Evolutionary conservation across 805 yeast species (phyloP), one percentile per base, ranked within the genome.

Genomic region (Nakazawaea laoshanensis): DNA sequence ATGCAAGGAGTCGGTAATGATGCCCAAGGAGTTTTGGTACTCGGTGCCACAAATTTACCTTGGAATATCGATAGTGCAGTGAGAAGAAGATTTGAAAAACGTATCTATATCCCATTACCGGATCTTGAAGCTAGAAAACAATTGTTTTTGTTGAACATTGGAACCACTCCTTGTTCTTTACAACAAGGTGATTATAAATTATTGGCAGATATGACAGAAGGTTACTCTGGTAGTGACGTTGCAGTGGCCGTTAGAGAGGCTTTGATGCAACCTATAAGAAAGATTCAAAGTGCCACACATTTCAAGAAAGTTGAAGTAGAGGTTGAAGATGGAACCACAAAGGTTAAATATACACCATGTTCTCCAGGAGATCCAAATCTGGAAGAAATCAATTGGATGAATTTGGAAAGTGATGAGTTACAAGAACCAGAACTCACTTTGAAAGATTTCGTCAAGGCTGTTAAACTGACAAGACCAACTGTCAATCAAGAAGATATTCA

Each of bases 1-100:
- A 92, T 92, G 98, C 92, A 92, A 56, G 98, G 98, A 47, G 98
- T 92, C 11, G 98, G 98, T 11, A 88, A 86, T 52, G 97, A 92
- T 52, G 63, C 95, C 1, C 68, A 70, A 30, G 98, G 98, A 7
- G 96, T 92, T 2, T 63, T 92, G 22, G 97, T 92, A 1, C 65
- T 92, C 33, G 98, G 98, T 19, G 98, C 98, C 2, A 92, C 98
- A 6, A 92, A 92, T 55, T 92, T 92, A 40, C 98, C 98, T 13
- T 92, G 98, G 98, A 96, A 89, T 61, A 66, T 92, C 45, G 98
- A 92, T 57, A 86, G 96, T 29, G 99, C 98, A 6, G 85, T 92
- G 30, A 74, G 98, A 57, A 78, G 99, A 61, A 78, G 98, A 57
- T 92, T 92, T 49, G 98, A 92, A 56, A 76, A 82, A 45, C 77